Evolutionary conservation across 2,329 filamentous ascomycete species (phyloP).

Genomic region (Diplodia corticola): DNA sequence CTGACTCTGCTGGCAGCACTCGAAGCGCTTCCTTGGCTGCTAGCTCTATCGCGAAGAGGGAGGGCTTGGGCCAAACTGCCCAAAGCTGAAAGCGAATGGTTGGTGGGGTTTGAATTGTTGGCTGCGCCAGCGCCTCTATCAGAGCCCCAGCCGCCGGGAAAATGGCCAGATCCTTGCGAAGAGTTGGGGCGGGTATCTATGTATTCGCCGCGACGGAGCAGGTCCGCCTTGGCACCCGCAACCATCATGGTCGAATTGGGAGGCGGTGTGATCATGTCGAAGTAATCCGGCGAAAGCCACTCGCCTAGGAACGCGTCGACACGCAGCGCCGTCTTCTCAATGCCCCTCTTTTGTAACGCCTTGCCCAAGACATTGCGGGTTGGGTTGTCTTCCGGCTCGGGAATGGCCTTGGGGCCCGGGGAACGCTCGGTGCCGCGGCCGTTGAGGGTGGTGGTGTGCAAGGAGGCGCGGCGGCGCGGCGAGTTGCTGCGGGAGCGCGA

Average conservation of each 20-base stretch:
- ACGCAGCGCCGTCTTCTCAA: slow-evolving; percentile 56
- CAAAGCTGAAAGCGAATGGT: slow-evolving; percentile 32
- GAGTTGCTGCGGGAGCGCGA: slow-evolving; percentile 29
- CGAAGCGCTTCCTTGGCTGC: slow-evolving; percentile 37
- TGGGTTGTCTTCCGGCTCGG: slow-evolving; percentile 41
- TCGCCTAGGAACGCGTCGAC: slow-evolving; percentile 93
- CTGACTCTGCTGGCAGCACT: slow-evolving; percentile 33
- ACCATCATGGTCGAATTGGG: slow-evolving; percentile 86
- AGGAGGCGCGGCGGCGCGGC: slow-evolving; percentile 11
- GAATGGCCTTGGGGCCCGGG: slow-evolving; percentile 34
- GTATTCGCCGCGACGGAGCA: slow-evolving; percentile 72
- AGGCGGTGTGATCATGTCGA: slow-evolving; percentile 85
- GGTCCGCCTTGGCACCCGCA: slow-evolving; percentile 80
- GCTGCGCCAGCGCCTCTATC: slow-evolving; percentile 25
- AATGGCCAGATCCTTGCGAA: slow-evolving; percentile 48
- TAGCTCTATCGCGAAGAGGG: slow-evolving; percentile 49
- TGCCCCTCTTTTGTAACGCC: slow-evolving; percentile 35
- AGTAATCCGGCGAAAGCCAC: slow-evolving; percentile 93
- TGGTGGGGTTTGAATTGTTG: slow-evolving; percentile 26
- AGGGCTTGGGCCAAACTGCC: slow-evolving; percentile 42
- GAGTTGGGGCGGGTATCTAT: slow-evolving; percentile 48
- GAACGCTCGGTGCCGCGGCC: slow-evolving; percentile 26
- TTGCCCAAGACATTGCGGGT: slow-evolving; percentile 38
- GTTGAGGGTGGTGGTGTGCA: slow-evolving; percentile 19
- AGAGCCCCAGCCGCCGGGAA: slow-evolving; percentile 57